Conservation (phyloP, 257 asterid genomes). For the Capsicum pubescens region DNA sequence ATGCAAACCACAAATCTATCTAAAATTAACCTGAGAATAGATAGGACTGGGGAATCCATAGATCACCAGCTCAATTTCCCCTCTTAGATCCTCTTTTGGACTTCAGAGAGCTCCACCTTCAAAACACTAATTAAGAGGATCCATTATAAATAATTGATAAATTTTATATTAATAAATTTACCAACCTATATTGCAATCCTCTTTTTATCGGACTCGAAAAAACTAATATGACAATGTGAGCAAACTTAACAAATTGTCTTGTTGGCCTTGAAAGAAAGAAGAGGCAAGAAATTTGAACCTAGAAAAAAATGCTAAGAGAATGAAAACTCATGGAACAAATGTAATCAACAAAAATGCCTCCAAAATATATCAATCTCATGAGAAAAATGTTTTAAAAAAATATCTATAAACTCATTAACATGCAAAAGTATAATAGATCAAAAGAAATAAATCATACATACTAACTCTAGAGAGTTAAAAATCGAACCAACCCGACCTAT, state of each 20-base stretch:
- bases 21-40: slow-evolving; percentile 16
- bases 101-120: slow-evolving; percentile 85
- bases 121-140: slow-evolving; percentile 32
- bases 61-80: slow-evolving; percentile 72
- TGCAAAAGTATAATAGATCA: background rate
- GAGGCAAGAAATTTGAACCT: background rate
- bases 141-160: too few species aligned
- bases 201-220: too few species aligned
- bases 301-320: background rate
- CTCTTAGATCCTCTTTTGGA: slow-evolving; percentile 74
- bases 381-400: background rate
- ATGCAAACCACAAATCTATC: slow-evolving; percentile 81
- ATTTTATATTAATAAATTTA: too few species aligned
- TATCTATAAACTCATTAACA: background rate
- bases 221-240: too few species aligned
- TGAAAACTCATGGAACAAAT: background rate
- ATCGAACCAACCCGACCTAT: too few species aligned
- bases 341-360: background rate
- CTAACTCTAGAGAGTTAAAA: background rate
- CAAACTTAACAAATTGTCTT: too few species aligned
- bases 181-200: too few species aligned
- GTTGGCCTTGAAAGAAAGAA: background rate
- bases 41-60: slow-evolving; percentile 83
- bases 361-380: background rate
- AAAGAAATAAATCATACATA: background rate